Percentiles rank a stretch among this genome's conserved stretches.
Evolutionary conservation across 1,284 basidiomycete genomes (phyloP).

Genomic region (Leucoagaricus sp.): DNA sequence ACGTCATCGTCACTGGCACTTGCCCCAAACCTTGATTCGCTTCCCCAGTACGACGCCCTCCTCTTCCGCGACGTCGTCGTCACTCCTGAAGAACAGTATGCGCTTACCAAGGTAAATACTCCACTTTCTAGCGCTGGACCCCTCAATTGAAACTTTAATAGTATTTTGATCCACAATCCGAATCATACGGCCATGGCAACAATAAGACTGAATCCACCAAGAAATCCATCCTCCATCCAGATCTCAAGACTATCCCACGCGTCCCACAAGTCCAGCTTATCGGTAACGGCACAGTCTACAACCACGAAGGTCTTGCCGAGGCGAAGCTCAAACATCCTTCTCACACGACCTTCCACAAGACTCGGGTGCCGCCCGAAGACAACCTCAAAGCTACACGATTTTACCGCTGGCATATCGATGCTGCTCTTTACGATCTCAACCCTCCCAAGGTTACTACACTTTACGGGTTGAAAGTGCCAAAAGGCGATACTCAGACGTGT

Average conservation of each 20-base stretch:
- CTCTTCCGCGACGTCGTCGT: conserved; percentile 73
- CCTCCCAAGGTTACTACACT: conserved; percentile 92
- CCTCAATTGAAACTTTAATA: conserved; percentile 6
- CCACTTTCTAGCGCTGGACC: conserved; percentile 29
- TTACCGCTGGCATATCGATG: conserved; percentile 95
- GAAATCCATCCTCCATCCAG: conserved; percentile 82
- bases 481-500: conserved; percentile 66
- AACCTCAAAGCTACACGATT: conserved; percentile 78
- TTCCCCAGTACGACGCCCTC: conserved; percentile 64
- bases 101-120: conserved; percentile 74
- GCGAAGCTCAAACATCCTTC: conserved; percentile 80
- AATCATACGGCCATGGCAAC: conserved; percentile 83
- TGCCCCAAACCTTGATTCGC: background rate
- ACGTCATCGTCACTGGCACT: conserved; percentile 32
- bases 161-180: conserved; percentile 65
- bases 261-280: conserved; percentile 88
- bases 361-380: conserved; percentile 75
- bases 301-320: conserved; percentile 77
- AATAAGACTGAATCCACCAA: conserved; percentile 74
- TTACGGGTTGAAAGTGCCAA: conserved; percentile 78
- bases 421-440: conserved; percentile 84
- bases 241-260: conserved; percentile 85
- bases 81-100: conserved; percentile 82
- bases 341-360: conserved; percentile 90
- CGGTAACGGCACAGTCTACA: conserved; percentile 77